Base-by-base conservation (phyloP, 805 yeast species). In the Wickerhamomyces chaumierensis region DNA sequence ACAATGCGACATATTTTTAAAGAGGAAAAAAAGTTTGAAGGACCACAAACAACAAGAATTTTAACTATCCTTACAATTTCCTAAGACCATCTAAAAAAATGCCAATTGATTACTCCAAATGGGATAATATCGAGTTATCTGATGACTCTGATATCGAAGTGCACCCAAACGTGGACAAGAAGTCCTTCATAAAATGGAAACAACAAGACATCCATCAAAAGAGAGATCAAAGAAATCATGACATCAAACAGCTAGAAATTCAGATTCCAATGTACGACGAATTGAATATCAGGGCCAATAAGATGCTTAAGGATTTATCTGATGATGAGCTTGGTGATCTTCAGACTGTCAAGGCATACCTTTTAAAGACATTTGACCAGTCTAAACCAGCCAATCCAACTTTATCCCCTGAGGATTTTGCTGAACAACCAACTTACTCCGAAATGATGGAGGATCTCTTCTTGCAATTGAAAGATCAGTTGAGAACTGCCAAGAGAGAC, bases 71-170 rank as follows among this genome's bases (percentile, higher is more conserved):
- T n/a, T n/a, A n/a, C n/a, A n/a, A n/a, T n/a, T n/a, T n/a, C n/a
- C n/a, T n/a, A n/a, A n/a, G n/a, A n/a, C n/a, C n/a, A n/a, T n/a
- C n/a, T n/a, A n/a, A n/a, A n/a, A n/a, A n/a, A n/a, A 84, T 83
- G 94, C 78, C 84, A 25, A 78, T 92, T 47, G 98, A 92, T 58
- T 92, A 92, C 62, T 86, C 96, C 11, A 92, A 90, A 57, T 92
- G 98, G 97, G 99, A 92, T 61, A 85, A 86, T 57, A 75, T 92
- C 42, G 98, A 92, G 58, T 65, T 92, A 31, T 85, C 96, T 17
- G 99, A 92, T 57, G 99, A 92, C 60, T 86, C 96, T 8, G 98
- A 92, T 53, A 68, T 92, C 36, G 98, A 92, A 54, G 97, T 90
- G 14, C 99, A 92, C 57, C 99, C 97, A 42, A 92, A 92, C 55